A percentile compares a stretch with the other conserved stretches of the same genome.
Evolutionary conservation across 106 monocot genomes (phyloP).

Genomic region (Dendrobium nobile): DNA sequence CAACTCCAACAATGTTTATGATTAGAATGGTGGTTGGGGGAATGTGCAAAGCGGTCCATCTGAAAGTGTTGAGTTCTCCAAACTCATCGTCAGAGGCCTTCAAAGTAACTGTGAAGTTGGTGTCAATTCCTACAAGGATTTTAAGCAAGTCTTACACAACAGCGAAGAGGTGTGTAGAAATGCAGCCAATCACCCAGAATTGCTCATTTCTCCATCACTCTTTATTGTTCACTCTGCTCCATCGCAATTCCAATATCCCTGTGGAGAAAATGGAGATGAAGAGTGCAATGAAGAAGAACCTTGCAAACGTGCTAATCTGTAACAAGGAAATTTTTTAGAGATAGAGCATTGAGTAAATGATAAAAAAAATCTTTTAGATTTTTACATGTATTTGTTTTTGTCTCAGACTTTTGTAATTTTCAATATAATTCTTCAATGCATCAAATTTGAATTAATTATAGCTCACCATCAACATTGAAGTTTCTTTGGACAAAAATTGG

Average conservation of each 20-base stretch:
- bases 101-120: slow-evolving; percentile 51
- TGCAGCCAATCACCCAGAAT: slow-evolving; percentile 78
- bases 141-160: slow-evolving; percentile 69
- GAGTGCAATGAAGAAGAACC: slow-evolving; percentile 69
- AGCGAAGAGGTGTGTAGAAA: slow-evolving; percentile 62
- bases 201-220: slow-evolving; percentile 85
- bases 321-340: slow-evolving; percentile 5
- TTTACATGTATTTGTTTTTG: too few species aligned
- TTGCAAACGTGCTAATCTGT: slow-evolving; percentile 53
- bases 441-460: too few species aligned
- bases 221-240: slow-evolving; percentile 81
- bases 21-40: slow-evolving; percentile 74
- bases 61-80: slow-evolving; percentile 75
- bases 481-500: too few species aligned
- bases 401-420: too few species aligned
- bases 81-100: slow-evolving; percentile 36
- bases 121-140: slow-evolving; percentile 60
- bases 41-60: slow-evolving; percentile 83
- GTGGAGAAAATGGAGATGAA: slow-evolving; percentile 76
- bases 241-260: slow-evolving; percentile 57
- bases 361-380: not conserved
- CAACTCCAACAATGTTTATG: slow-evolving; percentile 27
- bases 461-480: too few species aligned
- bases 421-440: too few species aligned
- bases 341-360: too few species aligned